Evolutionary conservation across 352 stramenopile species (phyloP), one percentile per base, ranked within the genome.

Genomic region (Globisporangium camurandrum): DNA sequence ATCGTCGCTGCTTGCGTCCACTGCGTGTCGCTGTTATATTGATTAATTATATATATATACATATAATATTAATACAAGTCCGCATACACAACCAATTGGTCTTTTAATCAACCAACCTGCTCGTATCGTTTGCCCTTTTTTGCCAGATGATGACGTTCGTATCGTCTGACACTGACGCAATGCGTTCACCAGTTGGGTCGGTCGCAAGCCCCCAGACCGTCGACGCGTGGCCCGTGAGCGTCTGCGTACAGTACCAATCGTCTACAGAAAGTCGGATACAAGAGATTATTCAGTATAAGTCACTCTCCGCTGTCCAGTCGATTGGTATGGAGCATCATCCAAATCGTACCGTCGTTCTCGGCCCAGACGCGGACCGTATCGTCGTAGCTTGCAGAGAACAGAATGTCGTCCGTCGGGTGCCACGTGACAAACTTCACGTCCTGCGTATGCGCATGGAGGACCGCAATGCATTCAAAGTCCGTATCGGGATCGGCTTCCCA

Each of bases 401-500:
- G 71, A 16, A 93, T 49, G 47, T 96, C 81, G 36, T 89, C 69
- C 16, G 62, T 88, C 22, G 88, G 86, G 50, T 97, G 89, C 84
- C 96, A 99, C 37, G 64, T 67, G 46, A 99, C 78, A 51, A 82
- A 96, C 70, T 99, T 99, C 44, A 99, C 90, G 70, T 99, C 95
- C 54, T 96, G 93, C 49, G 88, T 87, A 69, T 99, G 96, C 26
- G 89, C 95, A 57, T 98, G 88, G 16, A 99, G 72, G 37, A 99
- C 95, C 10, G 91, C 95, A 26, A 98, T 74, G 67, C 95, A 99
- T 77, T 99, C 96, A 68, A 98, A 99, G 57, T 98, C 94, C 37
- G 85, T 95, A 42, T 96, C 90, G 1, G 86, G 73, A 16, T 95
- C 85, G 24, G 75, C 95, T 62, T 99, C 96, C 95, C 95, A 99